Evolutionary conservation across 2,329 filamentous ascomycete species (phyloP), one percentile per base, ranked within the genome.

Genomic region (Colletotrichum lindemuthianum): DNA sequence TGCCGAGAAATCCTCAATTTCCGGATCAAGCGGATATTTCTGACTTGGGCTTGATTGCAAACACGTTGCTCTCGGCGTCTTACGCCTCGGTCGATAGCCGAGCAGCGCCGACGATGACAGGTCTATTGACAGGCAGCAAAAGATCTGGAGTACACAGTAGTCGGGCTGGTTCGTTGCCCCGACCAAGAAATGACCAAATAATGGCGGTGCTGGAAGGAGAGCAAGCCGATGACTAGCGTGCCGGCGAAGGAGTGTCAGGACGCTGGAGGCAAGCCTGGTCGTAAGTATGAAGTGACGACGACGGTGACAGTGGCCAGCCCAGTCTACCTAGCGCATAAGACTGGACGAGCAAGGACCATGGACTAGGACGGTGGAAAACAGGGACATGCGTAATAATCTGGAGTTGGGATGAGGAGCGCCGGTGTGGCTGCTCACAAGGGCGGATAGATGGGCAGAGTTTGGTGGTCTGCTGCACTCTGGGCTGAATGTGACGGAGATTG

Each of bases 121-220:
- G 50, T 53, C 61, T 39, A 55, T 50, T 58, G 55, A 58, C 45
- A 43, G 55, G 45, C 33, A 48, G 49, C 24, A 24, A 24, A 24
- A 24, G 24, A 5, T 24, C 24, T 24, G 24, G 24, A 4, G 24
- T 24, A 24, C 24, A 24, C 24, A 24, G 24, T 24, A 3, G 24
- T 24, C 24, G 24, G 24, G 24, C 24, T 24, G 24, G 32, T 37
- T 50, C 6, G 34, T 40, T 36, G 36, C 39, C 24, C 8, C 32
- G 24, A 11, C 45, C 44, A 36, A 48, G 50, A 44, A 43, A 45
- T 40, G 56, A 39, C 56, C 37, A 41, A 37, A 39, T n/a, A 43
- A 61, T 61, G 58, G 63, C 63, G 32, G 63, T 65, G 63, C 63
- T 65, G 63, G 63, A 65, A 65, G 39, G 41, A 43, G 43, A 52